Evolutionary conservation across 441 rosid genomes (phyloP), one percentile per base, ranked within the genome.

Genomic region (Euphorbia corollata): DNA sequence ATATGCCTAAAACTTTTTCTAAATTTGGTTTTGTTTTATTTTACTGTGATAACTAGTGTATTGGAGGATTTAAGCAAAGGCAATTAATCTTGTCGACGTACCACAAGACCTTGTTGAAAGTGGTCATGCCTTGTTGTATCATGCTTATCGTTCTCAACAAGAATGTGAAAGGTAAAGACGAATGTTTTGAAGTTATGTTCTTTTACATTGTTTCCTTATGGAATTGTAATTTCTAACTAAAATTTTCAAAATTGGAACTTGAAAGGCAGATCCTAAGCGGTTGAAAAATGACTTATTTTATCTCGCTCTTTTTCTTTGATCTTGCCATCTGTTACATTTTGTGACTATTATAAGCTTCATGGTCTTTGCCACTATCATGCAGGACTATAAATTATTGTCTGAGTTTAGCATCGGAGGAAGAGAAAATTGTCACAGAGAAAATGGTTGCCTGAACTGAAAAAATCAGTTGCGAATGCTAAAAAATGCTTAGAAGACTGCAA

Each of bases 391-490:
- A 77, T 65, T 86, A 81, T 76, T 92, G 97, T 74, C 76, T 92
- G 75, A 81, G 78, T 69, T 78, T 92, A 82, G 96, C 98, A 55
- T 74, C 81, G 59, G 92, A 90, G 78, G 97, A 92, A 84, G 98
- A 90, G 78, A 90, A 82, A 43, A 75, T 75, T 68, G 83, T 92
- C 68, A 68, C 71, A 7, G 90, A 90, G 76, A n/a, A 83, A 85
- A 74, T 92, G 98, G 96, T 80, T 92, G 75, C 97, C 98, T 68
- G 91, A 92, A 69, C 94, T 92, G 39, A 88, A 78, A 78, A 61
- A 83, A 63, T 84, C 89, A 20, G 75, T 81, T 68, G 71, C 79
- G 70, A 86, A 86, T 74, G 89, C 96, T 67, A 86, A 90, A 68
- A 87, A 86, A 58, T 78, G 88, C 77, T 76, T 78, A 75, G 87